These are phyloP conservation scores for Starmera dryadoides DNA, from an alignment of 805 yeast genomes.

Conservation along the genomic window DNA sequence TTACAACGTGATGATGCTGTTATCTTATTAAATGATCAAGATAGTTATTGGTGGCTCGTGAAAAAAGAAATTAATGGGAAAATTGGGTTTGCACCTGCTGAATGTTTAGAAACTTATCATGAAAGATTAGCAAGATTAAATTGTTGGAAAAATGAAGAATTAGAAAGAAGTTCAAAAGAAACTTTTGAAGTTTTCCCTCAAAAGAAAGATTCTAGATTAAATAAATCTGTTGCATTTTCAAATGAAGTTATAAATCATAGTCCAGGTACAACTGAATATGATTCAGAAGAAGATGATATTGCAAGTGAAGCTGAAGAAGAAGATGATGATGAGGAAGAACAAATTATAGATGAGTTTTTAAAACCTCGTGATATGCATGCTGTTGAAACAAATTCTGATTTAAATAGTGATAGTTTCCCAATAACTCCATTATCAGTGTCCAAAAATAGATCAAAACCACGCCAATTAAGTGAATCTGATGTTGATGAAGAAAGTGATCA, in stretches of 20 bases:
- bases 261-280: not conserved
- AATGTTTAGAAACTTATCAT: constrained; percentile 82
- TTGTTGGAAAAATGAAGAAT: constrained; percentile 83
- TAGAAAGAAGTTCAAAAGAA: constrained; percentile 15
- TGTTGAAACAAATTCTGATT: constrained; percentile 1
- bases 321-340: constrained; percentile 11
- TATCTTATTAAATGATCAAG: constrained; percentile 75
- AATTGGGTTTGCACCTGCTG: constrained; percentile 96
- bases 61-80: constrained; percentile 47
- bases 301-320: constrained; percentile 14
- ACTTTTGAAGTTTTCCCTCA: constrained; percentile 1
- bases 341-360: constrained; percentile 7
- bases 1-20: constrained; percentile 78
- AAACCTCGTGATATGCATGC: not conserved
- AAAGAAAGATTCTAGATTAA: constrained; percentile 1
- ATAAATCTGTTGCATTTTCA: constrained; percentile 17
- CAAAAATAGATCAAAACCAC: constrained; percentile 8
- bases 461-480: constrained; percentile 11
- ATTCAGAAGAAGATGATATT: constrained; percentile 3
- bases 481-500: constrained; percentile 10
- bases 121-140: constrained; percentile 89
- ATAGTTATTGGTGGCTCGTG: constrained; percentile 96
- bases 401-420: constrained; percentile 13
- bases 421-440: constrained; percentile 14
- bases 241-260: constrained; percentile 3